A percentile compares a stretch with the other conserved stretches of the same genome.
Conservation (phyloP, 2,329 filamentous ascomycete species). For the Cyphellophora europaea region DNA sequence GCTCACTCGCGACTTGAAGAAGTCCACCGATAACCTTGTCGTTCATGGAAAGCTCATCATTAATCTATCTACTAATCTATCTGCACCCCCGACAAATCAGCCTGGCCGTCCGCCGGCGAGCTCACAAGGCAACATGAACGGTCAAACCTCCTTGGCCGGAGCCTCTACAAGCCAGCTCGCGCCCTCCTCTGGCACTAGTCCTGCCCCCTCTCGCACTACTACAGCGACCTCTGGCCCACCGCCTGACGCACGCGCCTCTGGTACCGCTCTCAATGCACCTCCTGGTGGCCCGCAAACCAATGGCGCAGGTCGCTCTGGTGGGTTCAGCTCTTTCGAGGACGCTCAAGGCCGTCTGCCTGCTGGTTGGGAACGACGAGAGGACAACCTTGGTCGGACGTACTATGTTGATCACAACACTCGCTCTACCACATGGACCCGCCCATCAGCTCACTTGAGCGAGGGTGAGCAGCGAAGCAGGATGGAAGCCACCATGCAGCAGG, state of each 20-base stretch:
- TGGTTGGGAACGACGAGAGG: conserved; percentile 93
- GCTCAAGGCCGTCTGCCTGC: conserved; percentile 84
- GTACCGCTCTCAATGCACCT: conserved; percentile 28
- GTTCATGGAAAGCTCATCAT: conserved; percentile 97
- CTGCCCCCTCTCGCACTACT: conserved; percentile 21
- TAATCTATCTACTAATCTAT: conserved; percentile 86
- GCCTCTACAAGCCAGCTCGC: conserved; percentile 11
- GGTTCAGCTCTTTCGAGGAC: conserved; percentile 91
- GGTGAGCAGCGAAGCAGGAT: conserved; percentile 68
- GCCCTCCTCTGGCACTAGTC: conserved; percentile 21
- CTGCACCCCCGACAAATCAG: conserved; percentile 28
- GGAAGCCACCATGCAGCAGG: conserved; percentile 85
- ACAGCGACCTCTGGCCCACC: conserved; percentile 21
- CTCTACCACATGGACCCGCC: conserved; percentile 92
- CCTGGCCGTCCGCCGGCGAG: conserved; percentile 13
- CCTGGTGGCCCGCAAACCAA: conserved; percentile 23
- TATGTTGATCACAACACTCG: conserved; percentile 97
- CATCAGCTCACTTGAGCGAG: conserved; percentile 67
- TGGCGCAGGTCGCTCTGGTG: conserved; percentile 38
- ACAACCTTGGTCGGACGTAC: conserved; percentile 89
- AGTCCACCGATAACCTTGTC: conserved; percentile 94
- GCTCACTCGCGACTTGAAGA: conserved; percentile 94
- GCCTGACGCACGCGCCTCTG: conserved; percentile 12
- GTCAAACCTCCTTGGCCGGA: conserved; percentile 8
- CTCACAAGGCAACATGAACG: conserved; percentile 12